Base-by-base conservation (phyloP, 2,329 filamentous ascomycete species). In the Cordyceps militaris region DNA sequence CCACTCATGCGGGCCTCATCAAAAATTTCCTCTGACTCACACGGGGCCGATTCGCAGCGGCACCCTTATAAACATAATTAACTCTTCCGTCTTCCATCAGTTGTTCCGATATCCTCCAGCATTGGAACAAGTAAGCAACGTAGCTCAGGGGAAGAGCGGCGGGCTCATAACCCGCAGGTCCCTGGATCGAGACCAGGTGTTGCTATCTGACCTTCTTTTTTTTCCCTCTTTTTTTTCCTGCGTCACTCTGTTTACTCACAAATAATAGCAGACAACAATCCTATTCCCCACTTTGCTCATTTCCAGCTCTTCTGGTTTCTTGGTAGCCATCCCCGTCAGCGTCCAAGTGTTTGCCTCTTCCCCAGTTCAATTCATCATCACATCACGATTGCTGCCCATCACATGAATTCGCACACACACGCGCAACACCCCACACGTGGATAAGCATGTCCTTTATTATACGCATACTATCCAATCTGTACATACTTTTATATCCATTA, bases 181-280 rank as follows among this genome's bases (percentile, higher is more conserved):
- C 57, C 57, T 58, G 57, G 57, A 58, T 58, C 57, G 50, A 58
- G 57, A 55, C 57, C 43, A 58, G 57, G 57, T 58, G 57, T 58
- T 58, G 57, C 57, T 58, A 58, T 49, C 48, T 40, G 32, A 38
- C 4, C 30, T n/a, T 36, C 30, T 40, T 30, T 48, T 38, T 47
- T 40, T 53, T 23, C 10, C 4, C 10, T 10, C 21, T 24, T 43
- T 43, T 10, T 43, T 13, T 3, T 24, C 21, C 9, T 24, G 9
- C 8, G 6, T 32, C 3, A 13, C 21, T 3, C 10, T 13, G 6
- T 23, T 43, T 13, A 40, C 36, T 36, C 34, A 36, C 14, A 5
- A 10, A 11, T 9, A 9, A 9, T 14, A 19, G n/a, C 36, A 19
- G 16, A 6, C 36, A 19, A 2, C 32, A 38, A 14, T n/a, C 3